Evolutionary conservation across 2,329 filamentous ascomycete species (phyloP).

Genomic region (Phialemoniopsis sp.): DNA sequence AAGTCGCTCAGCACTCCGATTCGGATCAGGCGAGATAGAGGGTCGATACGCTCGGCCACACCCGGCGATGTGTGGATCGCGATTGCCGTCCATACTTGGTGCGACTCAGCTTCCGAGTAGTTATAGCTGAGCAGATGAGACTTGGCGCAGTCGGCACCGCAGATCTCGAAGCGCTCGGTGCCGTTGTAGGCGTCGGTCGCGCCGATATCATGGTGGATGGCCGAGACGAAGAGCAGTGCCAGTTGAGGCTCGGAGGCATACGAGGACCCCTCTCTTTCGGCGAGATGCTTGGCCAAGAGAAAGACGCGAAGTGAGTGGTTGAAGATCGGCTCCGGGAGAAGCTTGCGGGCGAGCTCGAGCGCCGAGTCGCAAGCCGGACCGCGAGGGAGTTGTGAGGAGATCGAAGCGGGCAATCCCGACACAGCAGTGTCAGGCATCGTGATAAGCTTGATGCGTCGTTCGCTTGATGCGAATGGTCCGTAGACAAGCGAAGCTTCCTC

Average conservation of each 20-base stretch:
- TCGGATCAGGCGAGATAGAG: conserved; percentile 19
- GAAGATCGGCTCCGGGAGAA: too few relatives aligned
- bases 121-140: conserved; percentile 14
- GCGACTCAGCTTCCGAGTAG: conserved; percentile 12
- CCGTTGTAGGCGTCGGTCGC: conserved; percentile 19
- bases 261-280: too few relatives aligned
- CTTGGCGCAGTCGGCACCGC: conserved; percentile 12
- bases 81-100: conserved; percentile 22
- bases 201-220: conserved; percentile 21
- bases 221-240: conserved; percentile 18
- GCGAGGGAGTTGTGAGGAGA: too few relatives aligned
- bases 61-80: conserved; percentile 21
- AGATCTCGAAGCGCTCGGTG: conserved; percentile 19
- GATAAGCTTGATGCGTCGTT: too few relatives aligned
- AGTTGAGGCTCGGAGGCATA: background rate
- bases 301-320: too few relatives aligned
- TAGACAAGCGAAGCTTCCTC: too few relatives aligned
- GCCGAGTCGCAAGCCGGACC: too few relatives aligned
- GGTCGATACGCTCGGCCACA: conserved; percentile 23
- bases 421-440: too few relatives aligned
- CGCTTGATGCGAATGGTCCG: too few relatives aligned
- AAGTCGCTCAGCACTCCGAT: conserved; percentile 20
- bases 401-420: too few relatives aligned
- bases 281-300: too few relatives aligned
- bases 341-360: too few relatives aligned